Evolutionary conservation across 2,329 filamentous ascomycete species (phyloP), one percentile per base, ranked within the genome.

Genomic region (Thelonectria olida): DNA sequence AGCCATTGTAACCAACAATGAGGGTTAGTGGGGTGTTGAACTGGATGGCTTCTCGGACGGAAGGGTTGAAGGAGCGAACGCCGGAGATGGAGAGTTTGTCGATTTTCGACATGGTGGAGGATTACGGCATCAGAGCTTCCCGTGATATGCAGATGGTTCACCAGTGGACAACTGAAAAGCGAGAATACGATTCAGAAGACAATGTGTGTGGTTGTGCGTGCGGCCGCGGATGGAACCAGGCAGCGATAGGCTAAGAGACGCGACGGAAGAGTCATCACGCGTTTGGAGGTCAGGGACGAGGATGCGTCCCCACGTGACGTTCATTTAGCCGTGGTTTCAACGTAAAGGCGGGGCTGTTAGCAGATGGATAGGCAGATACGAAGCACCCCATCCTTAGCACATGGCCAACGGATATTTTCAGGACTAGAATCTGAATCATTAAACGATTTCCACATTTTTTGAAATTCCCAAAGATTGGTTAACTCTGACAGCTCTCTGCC

Each of bases 1-100:
- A 98, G 56, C 96, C 96, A 81, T 99, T 99, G 79, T 93, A 92
- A 60, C 96, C 96, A 60, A 99, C 96, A 69, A 99, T 99, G 64
- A 99, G 85, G 12, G 96, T 99, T 58, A 99, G 85, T 23, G 96
- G 96, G 1, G 92, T 91, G 67, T 93, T 89, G 76, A 99, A 98
- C 69, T 91, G 85, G 64, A 98, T 97, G 36, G 87, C 90, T 79
- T 97, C 92, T 66, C 85, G 85, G 61, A 85, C 82, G 42, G 84
- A 83, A 66, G 92, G 90, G 77, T 91, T 91, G 76, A 98, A 98
- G 58, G 95, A 97, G 69, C 95, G 92, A 68, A 87, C 79, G 67
- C 93, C 95, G 74, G 89, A 81, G 65, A 98, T 96, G 67, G 90
- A 92, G 69, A 97, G 87, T 75, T 94, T 96, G 74, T 97, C 92